Conservation (phyloP, 208 protist species). For the Trypanosoma mega region DNA sequence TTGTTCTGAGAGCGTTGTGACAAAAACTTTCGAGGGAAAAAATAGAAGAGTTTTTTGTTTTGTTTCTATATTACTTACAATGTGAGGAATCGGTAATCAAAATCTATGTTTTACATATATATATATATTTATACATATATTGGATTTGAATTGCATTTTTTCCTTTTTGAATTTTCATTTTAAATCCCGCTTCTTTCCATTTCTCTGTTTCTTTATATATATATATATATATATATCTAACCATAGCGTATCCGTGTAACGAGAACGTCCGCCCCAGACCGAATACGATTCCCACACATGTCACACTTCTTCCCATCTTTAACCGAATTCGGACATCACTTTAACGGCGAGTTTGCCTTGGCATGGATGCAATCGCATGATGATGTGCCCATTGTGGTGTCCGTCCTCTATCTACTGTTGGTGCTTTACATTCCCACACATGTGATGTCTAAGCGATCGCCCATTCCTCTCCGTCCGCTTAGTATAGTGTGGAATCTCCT, state of each 20-base stretch:
- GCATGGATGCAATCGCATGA: constrained; percentile 56
- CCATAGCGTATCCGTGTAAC: constrained; percentile 94
- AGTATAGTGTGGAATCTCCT: constrained; percentile 81
- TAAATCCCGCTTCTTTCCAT: too few species aligned
- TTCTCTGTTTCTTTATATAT: too few species aligned
- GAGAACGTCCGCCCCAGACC: constrained; percentile 91
- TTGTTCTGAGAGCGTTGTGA: too few species aligned
- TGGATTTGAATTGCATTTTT: constrained; percentile 10
- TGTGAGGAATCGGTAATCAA: constrained; percentile 2
- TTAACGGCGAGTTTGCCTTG: constrained; percentile 34
- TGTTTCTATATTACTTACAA: too few species aligned
- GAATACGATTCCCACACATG: too few species aligned
- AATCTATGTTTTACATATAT: neutral
- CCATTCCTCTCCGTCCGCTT: constrained; percentile 44
- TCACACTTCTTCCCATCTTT: too few species aligned
- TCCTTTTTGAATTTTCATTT: constrained; percentile 87
- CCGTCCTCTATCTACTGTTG: constrained; percentile 53
- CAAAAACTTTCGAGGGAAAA: too few species aligned
- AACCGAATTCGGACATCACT: constrained; percentile 23
- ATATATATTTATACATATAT: neutral
- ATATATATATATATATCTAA: too few species aligned
- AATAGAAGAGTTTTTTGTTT: too few species aligned
- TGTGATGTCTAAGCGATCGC: constrained; percentile 65
- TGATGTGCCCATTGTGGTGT: constrained; percentile 48
- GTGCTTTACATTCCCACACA: constrained; percentile 59